Evolutionary conservation across 768 basidiomycete species (phyloP), one percentile per base, ranked within the genome.

Genomic region (Collybia sordida): DNA sequence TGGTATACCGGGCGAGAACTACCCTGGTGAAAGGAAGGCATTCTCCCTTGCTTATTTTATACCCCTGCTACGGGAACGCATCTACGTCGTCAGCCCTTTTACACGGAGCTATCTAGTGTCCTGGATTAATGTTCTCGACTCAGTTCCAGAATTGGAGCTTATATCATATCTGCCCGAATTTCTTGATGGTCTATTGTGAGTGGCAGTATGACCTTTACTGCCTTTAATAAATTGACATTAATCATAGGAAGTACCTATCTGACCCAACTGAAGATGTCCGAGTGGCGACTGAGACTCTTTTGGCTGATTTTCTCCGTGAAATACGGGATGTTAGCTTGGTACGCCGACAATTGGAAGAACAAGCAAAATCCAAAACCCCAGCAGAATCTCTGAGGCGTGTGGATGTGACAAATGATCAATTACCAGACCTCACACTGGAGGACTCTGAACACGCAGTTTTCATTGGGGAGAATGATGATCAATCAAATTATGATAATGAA

Each of bases 31-130:
- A 22, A 79, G 76, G 67, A 91, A 84, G 57, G 93, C 95, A 0
- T 98, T 99, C 73, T 97, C 94, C 1, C 78, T 99, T 42, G 86
- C 92, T 2, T 87, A 90, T 55, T 98, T 98, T 64, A 93, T 99
- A 39, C 97, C 97, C 18, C 75, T 99, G 22, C 80, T 99, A 6
- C 82, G 86, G 42, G 96, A 98, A 55, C 80, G 97, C 53, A 93
- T 98, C 45, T 90, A 95, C 59, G 97, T 98, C 56, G 74, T 98
- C 64, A 95, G 88, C 64, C 96, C 97, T 0, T 94, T 96, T 65
- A 96, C 97, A 0, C 76, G 97, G 52, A 96, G 87, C 64, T 98
- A 94, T 66, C 80, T 99, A n/a, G 92, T 97, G 27, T 88, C 90
- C 1, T 99, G 97, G 97, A 91, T 98, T 51, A 91, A 82, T 37